Evolutionary conservation across 768 basidiomycete species (phyloP), one percentile per base, ranked within the genome.

Genomic region (Lentinula detonsa): DNA sequence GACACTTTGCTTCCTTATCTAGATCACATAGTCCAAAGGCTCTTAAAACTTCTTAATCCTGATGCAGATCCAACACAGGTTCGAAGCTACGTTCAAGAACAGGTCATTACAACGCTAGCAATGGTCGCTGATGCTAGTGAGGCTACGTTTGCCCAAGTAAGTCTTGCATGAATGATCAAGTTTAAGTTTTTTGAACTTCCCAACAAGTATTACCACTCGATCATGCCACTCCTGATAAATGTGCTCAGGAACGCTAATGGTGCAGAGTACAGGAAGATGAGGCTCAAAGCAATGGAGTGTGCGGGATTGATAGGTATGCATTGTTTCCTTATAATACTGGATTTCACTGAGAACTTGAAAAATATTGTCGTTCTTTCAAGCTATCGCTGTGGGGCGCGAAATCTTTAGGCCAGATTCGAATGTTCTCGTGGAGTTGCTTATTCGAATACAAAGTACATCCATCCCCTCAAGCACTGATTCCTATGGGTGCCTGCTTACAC

Each of bases 41-140:
- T 91, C 3, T 74, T 90, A 13, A 85, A 82, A 63, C 75, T 91
- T 3, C 76, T 91, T 45, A 83, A 86, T 61, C 87, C 87, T 0
- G 67, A 73, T 6, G 80, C 76, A 0, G 74, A 80, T 48, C 74
- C 74, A 54, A 76, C 72, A 13, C 76, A 76, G 16, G 74, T 74
- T 0, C 69, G 68, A 18, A 57, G 87, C 43, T 94, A 91, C 64
- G 90, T 94, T 0, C 91, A 94, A 68, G 92, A 95, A 69, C 92
- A 94, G 68, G 90, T 88, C 0, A 85, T 96, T 57, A 94, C 91
- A 34, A 92, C 91, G 11, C 73, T 95, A 34, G 92, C 93, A 2
- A 93, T 93, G 86, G 89, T 95, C 1, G 92, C 93, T 0, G 89
- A 93, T 70, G 89, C 88, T 0, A 91, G 91, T 64, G 91, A 92